A percentile compares a stretch with the other conserved stretches of the same genome.
Conservation (phyloP, 805 yeast genomes). For the Metschnikowia sp. region DNA sequence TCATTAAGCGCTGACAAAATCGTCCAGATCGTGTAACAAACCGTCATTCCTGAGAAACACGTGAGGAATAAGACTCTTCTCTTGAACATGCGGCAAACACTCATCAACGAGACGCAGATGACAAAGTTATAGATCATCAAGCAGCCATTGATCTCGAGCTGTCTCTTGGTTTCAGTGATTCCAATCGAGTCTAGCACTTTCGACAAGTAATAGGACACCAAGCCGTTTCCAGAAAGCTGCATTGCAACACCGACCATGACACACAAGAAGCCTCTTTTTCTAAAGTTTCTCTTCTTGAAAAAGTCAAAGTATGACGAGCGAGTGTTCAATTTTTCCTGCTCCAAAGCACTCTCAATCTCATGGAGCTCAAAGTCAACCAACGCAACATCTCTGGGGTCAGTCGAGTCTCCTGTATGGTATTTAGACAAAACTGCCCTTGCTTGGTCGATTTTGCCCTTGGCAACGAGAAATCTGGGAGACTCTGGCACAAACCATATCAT, state of each 20-base stretch:
- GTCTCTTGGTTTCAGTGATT: conserved; percentile 37
- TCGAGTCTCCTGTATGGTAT: conserved; percentile 39
- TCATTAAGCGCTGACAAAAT: conserved; percentile 43
- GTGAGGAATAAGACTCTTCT: conserved; percentile 37
- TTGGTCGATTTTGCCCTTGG: conserved; percentile 39
- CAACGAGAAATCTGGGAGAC: conserved; percentile 45
- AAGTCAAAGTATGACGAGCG: conserved; percentile 38
- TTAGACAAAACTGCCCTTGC: conserved; percentile 41
- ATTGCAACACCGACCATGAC: conserved; percentile 32
- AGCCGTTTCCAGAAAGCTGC: conserved; percentile 52
- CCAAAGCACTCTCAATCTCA: conserved; percentile 27
- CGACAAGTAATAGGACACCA: conserved; percentile 49
- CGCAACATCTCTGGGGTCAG: conserved; percentile 19
- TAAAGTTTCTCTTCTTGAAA: conserved; percentile 33
- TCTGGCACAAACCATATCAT: conserved; percentile 38
- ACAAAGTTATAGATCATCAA: conserved; percentile 31
- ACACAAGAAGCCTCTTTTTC: conserved; percentile 39
- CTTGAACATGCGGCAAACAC: conserved; percentile 23
- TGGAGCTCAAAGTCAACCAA: conserved; percentile 22
- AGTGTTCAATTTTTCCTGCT: conserved; percentile 35
- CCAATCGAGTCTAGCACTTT: conserved; percentile 53
- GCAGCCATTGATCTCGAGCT: conserved; percentile 50
- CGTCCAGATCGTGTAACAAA: conserved; percentile 43
- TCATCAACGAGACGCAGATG: conserved; percentile 21
- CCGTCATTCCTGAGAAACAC: conserved; percentile 35